Percentiles rank a stretch among this genome's conserved stretches.
These are phyloP conservation scores for grape (Vitis vinifera) DNA, from an alignment of 164 flowering plant species.

Conservation along the genomic window DNA sequence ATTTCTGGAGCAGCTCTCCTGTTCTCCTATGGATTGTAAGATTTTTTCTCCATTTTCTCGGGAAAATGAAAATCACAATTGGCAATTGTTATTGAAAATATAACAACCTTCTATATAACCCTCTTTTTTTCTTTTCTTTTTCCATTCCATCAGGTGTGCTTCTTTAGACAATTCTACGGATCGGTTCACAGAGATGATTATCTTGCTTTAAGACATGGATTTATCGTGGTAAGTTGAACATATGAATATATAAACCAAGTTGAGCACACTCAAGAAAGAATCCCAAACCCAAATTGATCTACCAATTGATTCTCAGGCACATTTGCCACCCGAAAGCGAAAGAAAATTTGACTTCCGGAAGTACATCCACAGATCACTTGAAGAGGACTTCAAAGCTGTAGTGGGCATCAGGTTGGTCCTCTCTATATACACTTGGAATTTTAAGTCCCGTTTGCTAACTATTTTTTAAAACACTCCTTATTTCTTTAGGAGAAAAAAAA, in stretches of 20 bases:
- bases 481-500: no score
- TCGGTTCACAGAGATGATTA: conserved; percentile 59
- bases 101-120: no score
- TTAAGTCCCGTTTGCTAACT: no score
- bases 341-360: conserved; percentile 48
- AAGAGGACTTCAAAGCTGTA: conserved; percentile 47
- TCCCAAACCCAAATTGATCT: not conserved
- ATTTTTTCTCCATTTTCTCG: not conserved
- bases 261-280: not conserved
- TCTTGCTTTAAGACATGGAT: conserved; percentile 59
- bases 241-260: not conserved
- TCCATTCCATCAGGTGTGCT: conserved; percentile 42
- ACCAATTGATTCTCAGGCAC: conserved; percentile 35
- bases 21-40: conserved; percentile 58
- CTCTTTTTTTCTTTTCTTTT: not conserved
- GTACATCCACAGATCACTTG: conserved; percentile 51
- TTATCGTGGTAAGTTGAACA: conserved; percentile 37
- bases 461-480: no score
- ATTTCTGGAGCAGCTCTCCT: conserved; percentile 42
- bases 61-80: no score
- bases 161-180: conserved; percentile 54
- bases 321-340: conserved; percentile 51
- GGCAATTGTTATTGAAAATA: no score
- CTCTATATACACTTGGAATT: not conserved
- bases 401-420: conserved; percentile 45